phyloP scores from a whole-genome alignment of 768 basidiomycete species.

The Mycena venus region DNA sequence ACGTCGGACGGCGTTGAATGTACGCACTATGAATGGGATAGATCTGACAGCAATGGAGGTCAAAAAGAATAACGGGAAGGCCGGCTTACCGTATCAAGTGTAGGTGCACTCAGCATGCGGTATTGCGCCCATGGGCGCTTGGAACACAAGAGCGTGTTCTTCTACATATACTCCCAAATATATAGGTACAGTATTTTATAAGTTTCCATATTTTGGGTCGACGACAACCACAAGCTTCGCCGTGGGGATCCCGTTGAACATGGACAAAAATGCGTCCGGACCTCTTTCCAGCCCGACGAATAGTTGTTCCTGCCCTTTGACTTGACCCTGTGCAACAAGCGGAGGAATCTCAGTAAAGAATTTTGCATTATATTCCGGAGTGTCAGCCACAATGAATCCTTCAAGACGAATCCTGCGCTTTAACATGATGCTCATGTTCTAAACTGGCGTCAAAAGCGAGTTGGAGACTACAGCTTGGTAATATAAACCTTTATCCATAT shows the following conservation, averaged over 20 bases:
- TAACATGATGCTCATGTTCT: slow-evolving; percentile 41
- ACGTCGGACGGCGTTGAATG: not conserved
- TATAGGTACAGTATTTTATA: too few species aligned
- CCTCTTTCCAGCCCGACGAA: slow-evolving; percentile 46
- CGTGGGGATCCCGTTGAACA: slow-evolving; percentile 49
- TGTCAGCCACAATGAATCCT: slow-evolving; percentile 44
- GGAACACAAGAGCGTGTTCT: too few species aligned
- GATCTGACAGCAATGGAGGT: not conserved
- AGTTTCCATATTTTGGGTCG: slow-evolving; percentile 4
- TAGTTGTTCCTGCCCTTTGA: slow-evolving; percentile 50
- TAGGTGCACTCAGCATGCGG: too few species aligned
- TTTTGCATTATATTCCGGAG: slow-evolving; percentile 37
- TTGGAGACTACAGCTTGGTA: not conserved
- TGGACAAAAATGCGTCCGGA: slow-evolving; percentile 47
- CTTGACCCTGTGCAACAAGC: slow-evolving; percentile 35
- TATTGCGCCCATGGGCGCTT: too few species aligned
- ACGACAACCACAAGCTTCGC: slow-evolving; percentile 53
- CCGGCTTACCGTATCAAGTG: not conserved
- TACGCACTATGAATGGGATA: slow-evolving; percentile 4
- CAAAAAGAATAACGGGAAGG: not conserved
- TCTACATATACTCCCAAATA: too few species aligned
- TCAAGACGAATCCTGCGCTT: slow-evolving; percentile 39
- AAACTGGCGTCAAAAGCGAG: not conserved
- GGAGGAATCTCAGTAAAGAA: slow-evolving; percentile 45
- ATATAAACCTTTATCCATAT: slow-evolving; percentile 31